These are phyloP conservation scores for Elsinoe arachidis DNA, from an alignment of 2,329 filamentous ascomycete species.

Conservation along the genomic window DNA sequence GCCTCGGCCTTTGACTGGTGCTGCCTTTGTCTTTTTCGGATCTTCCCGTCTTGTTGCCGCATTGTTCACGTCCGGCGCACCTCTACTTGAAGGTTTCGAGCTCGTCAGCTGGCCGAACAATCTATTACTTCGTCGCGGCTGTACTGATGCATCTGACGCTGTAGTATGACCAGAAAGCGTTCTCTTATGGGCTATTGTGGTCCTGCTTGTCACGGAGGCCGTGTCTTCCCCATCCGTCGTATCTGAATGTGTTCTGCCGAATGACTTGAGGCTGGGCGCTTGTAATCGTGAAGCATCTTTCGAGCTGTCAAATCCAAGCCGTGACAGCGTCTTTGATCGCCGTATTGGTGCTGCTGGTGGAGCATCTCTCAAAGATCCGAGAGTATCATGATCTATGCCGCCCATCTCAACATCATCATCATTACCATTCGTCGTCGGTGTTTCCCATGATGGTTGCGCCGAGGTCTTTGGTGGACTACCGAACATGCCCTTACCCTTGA, in stretches of 20 bases:
- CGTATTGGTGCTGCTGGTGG: constrained; percentile 41
- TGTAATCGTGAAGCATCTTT: constrained; percentile 32
- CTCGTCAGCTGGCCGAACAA: constrained; percentile 54
- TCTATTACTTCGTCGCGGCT: constrained; percentile 37
- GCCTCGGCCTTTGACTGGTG: constrained; percentile 57
- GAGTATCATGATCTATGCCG: constrained; percentile 19
- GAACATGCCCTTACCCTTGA: constrained; percentile 16
- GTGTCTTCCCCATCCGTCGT: constrained; percentile 28
- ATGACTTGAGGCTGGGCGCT: constrained; percentile 31
- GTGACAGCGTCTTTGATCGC: constrained; percentile 29
- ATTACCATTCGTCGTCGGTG: constrained; percentile 36
- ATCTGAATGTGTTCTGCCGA: constrained; percentile 32
- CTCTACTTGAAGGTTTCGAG: constrained; percentile 47
- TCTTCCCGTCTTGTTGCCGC: constrained; percentile 37
- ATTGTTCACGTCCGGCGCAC: not conserved
- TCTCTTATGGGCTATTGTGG: constrained; percentile 58
- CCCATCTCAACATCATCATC: constrained; percentile 36
- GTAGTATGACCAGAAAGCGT: constrained; percentile 78
- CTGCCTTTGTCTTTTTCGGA: constrained; percentile 74
- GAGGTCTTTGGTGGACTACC: constrained; percentile 13
- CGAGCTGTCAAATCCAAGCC: constrained; percentile 23
- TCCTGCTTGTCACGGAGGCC: constrained; percentile 16
- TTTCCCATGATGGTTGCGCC: constrained; percentile 30
- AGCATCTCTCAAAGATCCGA: constrained; percentile 25
- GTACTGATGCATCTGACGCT: constrained; percentile 30